A percentile compares a stretch with the other conserved stretches of the same genome.
Evolutionary conservation across 2,329 filamentous ascomycete species (phyloP).

Genomic region (Trichoderma simmonsii): DNA sequence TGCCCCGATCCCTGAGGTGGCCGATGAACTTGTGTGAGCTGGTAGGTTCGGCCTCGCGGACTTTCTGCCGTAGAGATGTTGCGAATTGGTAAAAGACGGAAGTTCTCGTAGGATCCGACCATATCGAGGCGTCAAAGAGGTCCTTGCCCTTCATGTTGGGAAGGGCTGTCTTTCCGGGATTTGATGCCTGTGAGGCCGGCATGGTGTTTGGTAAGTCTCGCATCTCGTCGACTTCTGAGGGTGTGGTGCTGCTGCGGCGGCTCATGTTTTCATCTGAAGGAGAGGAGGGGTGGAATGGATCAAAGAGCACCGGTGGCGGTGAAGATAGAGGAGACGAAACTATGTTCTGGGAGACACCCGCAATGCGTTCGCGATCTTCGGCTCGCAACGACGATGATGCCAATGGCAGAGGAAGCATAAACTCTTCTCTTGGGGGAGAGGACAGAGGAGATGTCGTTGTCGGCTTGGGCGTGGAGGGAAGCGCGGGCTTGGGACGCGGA

Average conservation of each 20-base stretch:
- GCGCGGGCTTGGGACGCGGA: conserved; percentile 16
- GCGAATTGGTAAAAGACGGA: conserved; percentile 72
- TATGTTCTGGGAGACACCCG: conserved; percentile 25
- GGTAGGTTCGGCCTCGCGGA: conserved; percentile 61
- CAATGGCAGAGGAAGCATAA: conserved; percentile 27
- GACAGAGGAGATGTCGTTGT: conserved; percentile 38
- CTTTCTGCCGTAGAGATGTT: conserved; percentile 62
- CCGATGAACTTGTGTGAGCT: conserved; percentile 67
- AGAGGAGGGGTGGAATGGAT: conserved; percentile 44
- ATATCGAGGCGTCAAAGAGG: conserved; percentile 68
- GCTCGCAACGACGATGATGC: conserved; percentile 27
- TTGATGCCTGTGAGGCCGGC: conserved; percentile 39
- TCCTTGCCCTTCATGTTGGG: conserved; percentile 68
- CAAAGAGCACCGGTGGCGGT: conserved; percentile 51
- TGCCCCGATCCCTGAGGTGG: conserved; percentile 62
- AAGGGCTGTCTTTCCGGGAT: conserved; percentile 36
- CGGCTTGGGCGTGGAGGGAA: conserved; percentile 23
- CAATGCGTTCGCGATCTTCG: conserved; percentile 24
- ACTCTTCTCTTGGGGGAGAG: conserved; percentile 36
- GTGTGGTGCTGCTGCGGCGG: conserved; percentile 38
- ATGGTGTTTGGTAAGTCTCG: conserved; percentile 40
- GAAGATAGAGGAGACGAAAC: conserved; percentile 58
- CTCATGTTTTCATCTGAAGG: conserved; percentile 37
- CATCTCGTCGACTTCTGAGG: conserved; percentile 46
- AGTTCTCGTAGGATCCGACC: conserved; percentile 64